Percentiles rank a stretch among this genome's conserved stretches.
These are phyloP conservation scores for Candida sanyaensis DNA, from an alignment of 1,139 yeast species.

Conservation along the genomic window DNA sequence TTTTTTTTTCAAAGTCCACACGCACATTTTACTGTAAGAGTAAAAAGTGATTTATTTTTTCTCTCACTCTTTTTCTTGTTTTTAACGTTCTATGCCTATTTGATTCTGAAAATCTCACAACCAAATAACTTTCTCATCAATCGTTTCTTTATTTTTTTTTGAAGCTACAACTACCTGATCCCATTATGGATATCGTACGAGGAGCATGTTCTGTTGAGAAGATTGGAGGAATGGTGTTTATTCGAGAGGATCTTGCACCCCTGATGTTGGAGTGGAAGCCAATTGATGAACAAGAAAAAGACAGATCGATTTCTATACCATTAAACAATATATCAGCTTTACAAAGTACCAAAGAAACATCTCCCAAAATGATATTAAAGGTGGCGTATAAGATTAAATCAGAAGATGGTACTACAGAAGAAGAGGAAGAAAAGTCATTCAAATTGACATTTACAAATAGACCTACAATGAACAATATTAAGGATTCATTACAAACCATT, in stretches of 20 bases:
- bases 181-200: constrained; percentile 36
- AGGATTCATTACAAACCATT: constrained; percentile 67
- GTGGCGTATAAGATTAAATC: constrained; percentile 42
- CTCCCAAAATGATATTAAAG: constrained; percentile 70
- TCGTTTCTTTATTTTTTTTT: neutral
- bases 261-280: constrained; percentile 71
- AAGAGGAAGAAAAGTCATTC: constrained; percentile 45
- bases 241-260: constrained; percentile 68
- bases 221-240: constrained; percentile 64
- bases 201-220: constrained; percentile 74
- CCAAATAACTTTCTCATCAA: neutral
- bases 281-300: constrained; percentile 47
- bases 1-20: constrained; percentile 1
- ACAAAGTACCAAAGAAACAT: constrained; percentile 73
- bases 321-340: constrained; percentile 58
- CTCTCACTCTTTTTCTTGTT: neutral
- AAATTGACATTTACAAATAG: constrained; percentile 69
- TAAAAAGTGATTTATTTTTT: neutral
- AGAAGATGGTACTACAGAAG: constrained; percentile 12
- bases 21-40: neutral
- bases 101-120: too few species aligned
- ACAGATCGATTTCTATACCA: constrained; percentile 47
- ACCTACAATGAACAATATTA: constrained; percentile 74
- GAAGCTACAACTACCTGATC: neutral
- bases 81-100: neutral